phyloP scores from a whole-genome alignment of 2,329 filamentous ascomycete genomes.

The Metarhizium robertsii region DNA sequence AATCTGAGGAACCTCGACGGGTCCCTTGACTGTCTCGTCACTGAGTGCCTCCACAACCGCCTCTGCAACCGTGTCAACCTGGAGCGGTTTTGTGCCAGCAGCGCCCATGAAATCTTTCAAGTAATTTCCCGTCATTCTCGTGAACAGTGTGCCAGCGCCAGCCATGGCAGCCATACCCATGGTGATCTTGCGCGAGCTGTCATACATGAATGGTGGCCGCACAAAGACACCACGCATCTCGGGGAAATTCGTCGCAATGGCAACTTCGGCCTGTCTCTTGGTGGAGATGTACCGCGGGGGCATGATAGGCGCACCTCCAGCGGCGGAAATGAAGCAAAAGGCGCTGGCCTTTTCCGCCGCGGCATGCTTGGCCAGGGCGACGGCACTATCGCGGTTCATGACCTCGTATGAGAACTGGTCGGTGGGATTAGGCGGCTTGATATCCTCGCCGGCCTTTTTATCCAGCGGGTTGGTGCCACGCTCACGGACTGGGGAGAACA shows the following conservation, averaged over 20 bases:
- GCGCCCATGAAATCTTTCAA: conserved; percentile 71
- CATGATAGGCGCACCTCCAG: conserved; percentile 74
- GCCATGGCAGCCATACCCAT: conserved; percentile 74
- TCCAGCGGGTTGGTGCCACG: conserved; percentile 63
- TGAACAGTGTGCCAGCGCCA: conserved; percentile 65
- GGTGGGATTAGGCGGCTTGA: conserved; percentile 56
- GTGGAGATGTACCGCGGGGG: conserved; percentile 81
- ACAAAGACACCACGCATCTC: conserved; percentile 72
- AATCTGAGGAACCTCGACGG: conserved; percentile 70
- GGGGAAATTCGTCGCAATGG: conserved; percentile 64
- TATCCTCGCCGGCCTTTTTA: conserved; percentile 45
- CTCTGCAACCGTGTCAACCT: conserved; percentile 79
- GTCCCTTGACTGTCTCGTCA: conserved; percentile 63
- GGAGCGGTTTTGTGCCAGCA: conserved; percentile 75
- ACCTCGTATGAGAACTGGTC: conserved; percentile 88
- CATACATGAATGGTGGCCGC: conserved; percentile 82
- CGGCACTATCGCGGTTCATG: conserved; percentile 89
- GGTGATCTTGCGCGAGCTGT: conserved; percentile 71
- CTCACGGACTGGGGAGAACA: conserved; percentile 60
- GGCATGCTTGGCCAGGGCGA: conserved; percentile 73
- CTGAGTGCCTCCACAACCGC: conserved; percentile 81
- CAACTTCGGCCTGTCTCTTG: conserved; percentile 80
- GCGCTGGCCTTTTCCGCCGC: conserved; percentile 52
- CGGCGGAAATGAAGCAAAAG: conserved; percentile 85
- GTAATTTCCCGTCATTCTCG: conserved; percentile 65